A percentile compares a stretch with the other conserved stretches of the same genome.
Evolutionary conservation across 2,329 filamentous ascomycete genomes (phyloP).

Genomic region (Diaporthe humulicola): DNA sequence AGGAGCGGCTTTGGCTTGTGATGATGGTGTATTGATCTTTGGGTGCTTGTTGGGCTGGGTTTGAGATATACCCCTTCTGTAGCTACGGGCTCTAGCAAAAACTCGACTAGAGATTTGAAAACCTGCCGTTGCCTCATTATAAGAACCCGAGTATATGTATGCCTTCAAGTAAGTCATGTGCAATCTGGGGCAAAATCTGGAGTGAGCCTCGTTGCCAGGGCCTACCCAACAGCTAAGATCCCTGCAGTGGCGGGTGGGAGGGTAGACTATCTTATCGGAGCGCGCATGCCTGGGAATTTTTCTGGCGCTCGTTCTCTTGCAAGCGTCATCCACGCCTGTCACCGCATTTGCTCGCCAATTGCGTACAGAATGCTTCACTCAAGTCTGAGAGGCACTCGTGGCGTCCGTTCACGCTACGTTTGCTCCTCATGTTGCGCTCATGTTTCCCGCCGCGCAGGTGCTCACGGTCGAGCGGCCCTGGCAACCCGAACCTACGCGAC

Average conservation of each 20-base stretch:
- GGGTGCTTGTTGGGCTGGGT: slow-evolving; percentile 23
- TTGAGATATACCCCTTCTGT: slow-evolving; percentile 29
- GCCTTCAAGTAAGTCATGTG: background rate
- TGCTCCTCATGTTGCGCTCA: slow-evolving; percentile 29
- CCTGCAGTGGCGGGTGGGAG: slow-evolving; percentile 28
- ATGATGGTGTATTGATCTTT: slow-evolving; percentile 1
- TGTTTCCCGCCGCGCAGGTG: slow-evolving; percentile 7
- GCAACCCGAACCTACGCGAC: slow-evolving; percentile 28
- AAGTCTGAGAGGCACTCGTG: slow-evolving; percentile 35
- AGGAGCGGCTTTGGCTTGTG: slow-evolving; percentile 10
- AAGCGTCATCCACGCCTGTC: slow-evolving; percentile 16
- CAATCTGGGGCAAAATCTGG: background rate
- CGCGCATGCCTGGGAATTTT: slow-evolving; percentile 12
- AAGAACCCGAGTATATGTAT: background rate
- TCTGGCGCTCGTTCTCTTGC: background rate
- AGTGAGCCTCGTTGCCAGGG: background rate
- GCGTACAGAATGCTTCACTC: slow-evolving; percentile 37
- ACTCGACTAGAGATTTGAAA: background rate
- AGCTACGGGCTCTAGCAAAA: slow-evolving; percentile 2
- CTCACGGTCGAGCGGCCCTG: background rate
- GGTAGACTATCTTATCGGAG: slow-evolving; percentile 36
- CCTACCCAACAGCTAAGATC: slow-evolving; percentile 5
- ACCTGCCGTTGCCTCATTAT: too few species aligned
- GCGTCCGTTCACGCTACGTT: slow-evolving; percentile 26
- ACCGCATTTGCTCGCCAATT: slow-evolving; percentile 11